Evolutionary conservation across 192 early-diverging fungal species (phyloP), one percentile per base, ranked within the genome.

Genomic region (Coemansia sp.): DNA sequence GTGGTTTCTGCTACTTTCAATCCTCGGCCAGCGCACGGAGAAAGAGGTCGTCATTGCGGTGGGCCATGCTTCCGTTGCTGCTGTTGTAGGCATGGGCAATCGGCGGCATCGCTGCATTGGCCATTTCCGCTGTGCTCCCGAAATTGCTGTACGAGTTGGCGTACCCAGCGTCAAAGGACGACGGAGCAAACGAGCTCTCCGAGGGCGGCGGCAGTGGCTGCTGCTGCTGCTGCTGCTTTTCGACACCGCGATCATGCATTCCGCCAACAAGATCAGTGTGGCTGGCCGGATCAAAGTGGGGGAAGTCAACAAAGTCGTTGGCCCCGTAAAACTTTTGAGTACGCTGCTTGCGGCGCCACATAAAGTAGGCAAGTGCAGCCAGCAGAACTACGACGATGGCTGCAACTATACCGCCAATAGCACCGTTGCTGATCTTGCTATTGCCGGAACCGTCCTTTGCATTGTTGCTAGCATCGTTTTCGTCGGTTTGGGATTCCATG

Each of bases 281-380:
- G 63, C 73, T 74, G 49, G 63, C 36, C 13, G 66, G 62, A 52
- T 63, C 67, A 36, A 74, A 69, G 22, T 68, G 62, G 7, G 67
- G 67, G 48, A 65, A 69, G 53, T 63, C 66, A 33, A 58, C 61
- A 66, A 74, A 74, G 35, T 65, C 67, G 46, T 65, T 57, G 5
- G 62, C 53, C 14, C 65, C 65, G 63, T 66, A 74, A 45, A 74
- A 42, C 36, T 59, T 63, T 41, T 50, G 49, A 7, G 41, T 62
- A 52, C 67, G 73, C 59, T 46, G 41, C 41, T 67, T 67, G 19
- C 73, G 73, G 41, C 53, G 63, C 73, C 73, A 69, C 11, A 74
- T 20, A n/a, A 74, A 57, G 61, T 40, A 63, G 5, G 42, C 68
- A 29, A 64, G 25, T 15, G 36, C 41, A 3, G 20, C 54, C 13